Percentiles rank a stretch among this genome's conserved stretches.
phyloP scores from a whole-genome alignment of 345 rosid species.

The Theobroma cacao region DNA sequence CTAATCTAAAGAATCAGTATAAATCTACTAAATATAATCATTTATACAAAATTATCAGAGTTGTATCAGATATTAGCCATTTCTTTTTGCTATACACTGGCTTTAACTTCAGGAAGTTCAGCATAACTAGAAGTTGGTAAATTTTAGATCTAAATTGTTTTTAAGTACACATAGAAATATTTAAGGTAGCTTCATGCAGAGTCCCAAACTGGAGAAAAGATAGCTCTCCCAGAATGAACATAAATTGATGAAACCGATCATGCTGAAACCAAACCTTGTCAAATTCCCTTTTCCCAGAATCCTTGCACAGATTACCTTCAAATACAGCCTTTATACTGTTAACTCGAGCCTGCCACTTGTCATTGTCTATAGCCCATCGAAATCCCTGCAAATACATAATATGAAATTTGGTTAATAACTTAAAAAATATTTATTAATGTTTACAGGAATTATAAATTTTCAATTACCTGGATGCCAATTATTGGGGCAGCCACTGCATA shows the following conservation, averaged over 20 bases:
- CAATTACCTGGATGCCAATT: conserved; percentile 77
- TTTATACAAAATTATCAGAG: not conserved
- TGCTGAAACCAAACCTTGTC: not conserved
- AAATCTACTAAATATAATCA: no score
- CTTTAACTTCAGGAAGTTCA: no score
- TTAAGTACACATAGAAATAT: no score
- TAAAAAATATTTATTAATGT: not conserved
- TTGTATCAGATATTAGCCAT: not conserved
- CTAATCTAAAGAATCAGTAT: no score
- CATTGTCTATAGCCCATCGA: conserved; percentile 84
- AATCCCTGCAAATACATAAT: conserved; percentile 57
- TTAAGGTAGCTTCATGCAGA: no score
- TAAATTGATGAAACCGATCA: not conserved
- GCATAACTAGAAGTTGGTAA: no score
- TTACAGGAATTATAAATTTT: not conserved
- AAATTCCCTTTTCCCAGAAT: not conserved
- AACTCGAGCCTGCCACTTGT: conserved; percentile 84
- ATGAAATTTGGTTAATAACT: not conserved
- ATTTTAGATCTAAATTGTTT: no score
- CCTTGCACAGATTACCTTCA: conserved; percentile 54
- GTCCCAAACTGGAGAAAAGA: no score
- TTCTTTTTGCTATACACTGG: not conserved
- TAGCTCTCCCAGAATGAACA: conserved; percentile 19
- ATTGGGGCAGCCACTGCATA: conserved; percentile 69
- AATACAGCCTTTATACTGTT: conserved; percentile 71